A percentile compares a stretch with the other conserved stretches of the same genome.
Evolutionary conservation across 257 asterid species (phyloP).

Genomic region (Eustoma russellianum): DNA sequence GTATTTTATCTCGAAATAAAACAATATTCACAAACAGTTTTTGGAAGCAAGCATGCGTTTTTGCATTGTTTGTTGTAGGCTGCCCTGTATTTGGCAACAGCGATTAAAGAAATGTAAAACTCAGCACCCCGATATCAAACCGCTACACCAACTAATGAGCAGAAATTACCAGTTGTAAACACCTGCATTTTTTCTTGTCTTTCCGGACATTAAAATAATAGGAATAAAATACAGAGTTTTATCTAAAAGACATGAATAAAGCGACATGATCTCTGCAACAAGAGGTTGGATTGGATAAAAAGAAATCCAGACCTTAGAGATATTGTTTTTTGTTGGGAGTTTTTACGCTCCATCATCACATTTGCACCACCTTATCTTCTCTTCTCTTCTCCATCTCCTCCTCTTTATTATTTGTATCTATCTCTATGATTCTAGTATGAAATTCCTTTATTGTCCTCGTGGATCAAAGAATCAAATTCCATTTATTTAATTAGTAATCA

Average conservation of each 20-base stretch:
- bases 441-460: no score
- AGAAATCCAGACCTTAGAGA: constrained; percentile 52
- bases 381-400: constrained; percentile 55
- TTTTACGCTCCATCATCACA: constrained; percentile 51
- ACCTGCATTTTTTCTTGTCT: not conserved
- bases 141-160: constrained; percentile 2
- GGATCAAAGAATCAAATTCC: no score
- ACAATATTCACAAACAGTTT: no score
- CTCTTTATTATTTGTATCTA: no score
- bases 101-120: not conserved
- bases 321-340: constrained; percentile 48
- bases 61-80: no score
- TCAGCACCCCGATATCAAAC: constrained; percentile 10
- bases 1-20: no score
- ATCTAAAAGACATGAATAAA: constrained; percentile 50
- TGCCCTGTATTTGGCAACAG: constrained; percentile 9
- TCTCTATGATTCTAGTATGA: no score
- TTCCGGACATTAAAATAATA: constrained; percentile 12
- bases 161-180: constrained; percentile 1
- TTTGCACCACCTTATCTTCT: constrained; percentile 64
- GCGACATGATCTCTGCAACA: constrained; percentile 87
- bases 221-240: constrained; percentile 16
- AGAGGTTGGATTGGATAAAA: constrained; percentile 75
- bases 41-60: no score
- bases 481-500: no score